These are phyloP conservation scores for Chlorociboria aeruginascens DNA, from an alignment of 495 filamentous ascomycete species.

Conservation along the genomic window DNA sequence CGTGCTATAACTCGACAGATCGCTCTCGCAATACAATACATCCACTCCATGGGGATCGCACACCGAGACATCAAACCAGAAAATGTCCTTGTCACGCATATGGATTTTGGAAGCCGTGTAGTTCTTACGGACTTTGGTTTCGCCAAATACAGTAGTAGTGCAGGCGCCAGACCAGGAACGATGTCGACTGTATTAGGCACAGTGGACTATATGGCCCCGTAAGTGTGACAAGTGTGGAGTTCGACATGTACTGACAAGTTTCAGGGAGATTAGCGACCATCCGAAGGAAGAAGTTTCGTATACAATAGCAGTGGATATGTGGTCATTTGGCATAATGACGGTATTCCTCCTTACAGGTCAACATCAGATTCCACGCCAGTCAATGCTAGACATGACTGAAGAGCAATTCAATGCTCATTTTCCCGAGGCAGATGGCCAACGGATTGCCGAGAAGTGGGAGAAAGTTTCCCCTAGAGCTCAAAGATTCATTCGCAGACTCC, in stretches of 20 bases:
- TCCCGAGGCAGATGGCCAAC: conserved; percentile 10
- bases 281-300: conserved; percentile 31
- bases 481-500: conserved; percentile 41
- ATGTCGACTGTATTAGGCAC: conserved; percentile 58
- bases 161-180: conserved; percentile 27
- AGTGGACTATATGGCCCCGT: conserved; percentile 58
- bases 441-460: conserved; percentile 21
- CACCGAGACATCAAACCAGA: conserved; percentile 94
- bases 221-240: conserved; percentile 25
- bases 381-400: conserved; percentile 6
- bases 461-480: conserved; percentile 29
- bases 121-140: conserved; percentile 70
- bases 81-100: conserved; percentile 74
- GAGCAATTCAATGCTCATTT: conserved; percentile 19
- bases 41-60: conserved; percentile 69
- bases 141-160: conserved; percentile 19
- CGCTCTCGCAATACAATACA: conserved; percentile 61
- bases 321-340: conserved; percentile 47
- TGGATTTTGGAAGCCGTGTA: conserved; percentile 37
- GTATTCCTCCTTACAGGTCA: conserved; percentile 38
- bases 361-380: conserved; percentile 16
- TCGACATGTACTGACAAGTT: conserved; percentile 18
- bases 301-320: conserved; percentile 50
- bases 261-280: conserved; percentile 34
- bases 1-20: conserved; percentile 77